Base-by-base conservation (phyloP, 169 alveolate genomes). In the Eimeria maxima region DNA sequence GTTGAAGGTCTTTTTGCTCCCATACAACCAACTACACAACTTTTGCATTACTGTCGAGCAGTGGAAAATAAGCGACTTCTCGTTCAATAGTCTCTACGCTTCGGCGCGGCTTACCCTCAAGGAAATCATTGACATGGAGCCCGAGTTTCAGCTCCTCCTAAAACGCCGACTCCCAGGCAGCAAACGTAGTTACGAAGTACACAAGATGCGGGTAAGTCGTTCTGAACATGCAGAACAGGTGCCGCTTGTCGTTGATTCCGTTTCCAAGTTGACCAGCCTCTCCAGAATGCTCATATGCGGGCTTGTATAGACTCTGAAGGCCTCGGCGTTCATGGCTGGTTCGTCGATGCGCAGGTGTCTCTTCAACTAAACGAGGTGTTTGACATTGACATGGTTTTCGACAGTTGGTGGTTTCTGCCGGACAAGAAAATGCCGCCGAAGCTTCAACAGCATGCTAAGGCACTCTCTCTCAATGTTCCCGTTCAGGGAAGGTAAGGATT, bases 131-230 rank as follows among this genome's bases (percentile, higher is more conserved):
- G 95, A 96, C 50, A 90, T 74, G 67, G 97, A 96, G 76, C 97
- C 96, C 16, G 97, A 96, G 90, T 95, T 96, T 29, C 95, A 90
- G 67, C 93, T 96, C 63, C 71, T 96, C 55, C 89, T 96, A 33
- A 94, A 95, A 71, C 90, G 96, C 47, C 94, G 93, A 67, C 86
- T 96, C 7, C 96, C 97, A n/a, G 97, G 94, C 20, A 92, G 88
- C 53, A 96, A 95, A 90, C 95, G 95, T 44, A 96, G 97, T 91
- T 96, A 95, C 95, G 97, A 96, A 94, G 97, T 96, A 2, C 97
- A 95, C 88, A 96, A 96, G 90, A 63, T 95, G 76, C 96, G 97
- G 71, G 97, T 96, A 78, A 96, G 93, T 18, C 8, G n/a, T 27
- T 29, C 55, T 33, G 47, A 20, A 13, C 78, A n/a, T 14, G 27